Evolutionary conservation across 306 rosid genomes (phyloP), one percentile per base, ranked within the genome.

Genomic region (Glycine tomentella): DNA sequence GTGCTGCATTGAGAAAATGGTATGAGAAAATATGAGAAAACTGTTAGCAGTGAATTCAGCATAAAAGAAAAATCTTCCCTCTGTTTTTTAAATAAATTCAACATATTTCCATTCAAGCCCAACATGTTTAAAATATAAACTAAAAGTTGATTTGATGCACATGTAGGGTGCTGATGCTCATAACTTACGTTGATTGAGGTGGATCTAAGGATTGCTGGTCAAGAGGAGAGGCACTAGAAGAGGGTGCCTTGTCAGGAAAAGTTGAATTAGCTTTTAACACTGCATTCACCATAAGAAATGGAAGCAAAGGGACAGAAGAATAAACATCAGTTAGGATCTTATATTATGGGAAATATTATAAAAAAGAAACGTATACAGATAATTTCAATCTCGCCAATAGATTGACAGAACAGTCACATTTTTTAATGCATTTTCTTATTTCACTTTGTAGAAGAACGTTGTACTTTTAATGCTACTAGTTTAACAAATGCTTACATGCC

Each of bases 241-340:
- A 59, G 53, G 89, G 88, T 4, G 90, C 51, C 90, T 90, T 95
- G 75, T 91, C 98, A 3, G 91, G 84, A 81, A 88, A 69, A 69
- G 90, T 91, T 70, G 96, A 79, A 87, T 65, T 88, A 78, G 91
- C 88, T 88, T 95, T 95, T 81, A 95, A 84, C 75, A 95, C 99
- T 95, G 88, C 88, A 81, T 61, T 77, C 76, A 72, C 82, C 76
- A 58, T 69, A 72, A 69, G 58, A 69, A 44, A 80, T 40, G 76
- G 55, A 76, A 86, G 61, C 20, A 7, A 36, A 42, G n/a, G 20
- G 12, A 46, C 2, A 1, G 6, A 46, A 52, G 53, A 42, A 46
- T 15, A 36, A 69, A 78, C 72, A 53, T 4, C 59, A 40, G 16
- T 70, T 42, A 78, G 63, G 66, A 71, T 72, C 63, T 55, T 15